These are phyloP conservation scores for Lactarius quietus DNA, from an alignment of 768 basidiomycete genomes.

Conservation along the genomic window DNA sequence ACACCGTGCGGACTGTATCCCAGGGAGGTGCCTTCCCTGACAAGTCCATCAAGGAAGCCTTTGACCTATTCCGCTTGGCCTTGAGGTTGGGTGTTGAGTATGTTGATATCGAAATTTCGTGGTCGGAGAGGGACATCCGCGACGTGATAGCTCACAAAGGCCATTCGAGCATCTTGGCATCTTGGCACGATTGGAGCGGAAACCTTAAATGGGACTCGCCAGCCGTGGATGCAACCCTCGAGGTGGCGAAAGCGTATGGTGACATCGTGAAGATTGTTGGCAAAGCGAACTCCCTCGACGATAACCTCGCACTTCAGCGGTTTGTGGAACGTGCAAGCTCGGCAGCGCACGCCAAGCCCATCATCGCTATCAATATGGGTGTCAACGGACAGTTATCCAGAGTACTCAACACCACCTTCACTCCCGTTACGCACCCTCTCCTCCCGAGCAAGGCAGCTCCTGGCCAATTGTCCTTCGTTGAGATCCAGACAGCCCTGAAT, in stretches of 20 bases:
- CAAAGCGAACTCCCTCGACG: constrained; percentile 67
- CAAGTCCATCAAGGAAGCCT: constrained; percentile 61
- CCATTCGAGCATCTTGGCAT: constrained; percentile 77
- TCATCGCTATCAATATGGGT: constrained; percentile 96
- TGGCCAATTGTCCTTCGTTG: constrained; percentile 84
- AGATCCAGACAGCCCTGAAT: constrained; percentile 80
- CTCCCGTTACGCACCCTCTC: constrained; percentile 85
- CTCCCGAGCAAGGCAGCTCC: constrained; percentile 88
- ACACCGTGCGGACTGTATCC: constrained; percentile 80
- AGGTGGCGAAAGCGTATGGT: constrained; percentile 59
- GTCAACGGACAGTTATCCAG: constrained; percentile 85
- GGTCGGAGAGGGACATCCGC: constrained; percentile 58
- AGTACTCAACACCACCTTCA: constrained; percentile 80
- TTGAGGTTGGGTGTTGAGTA: constrained; percentile 87
- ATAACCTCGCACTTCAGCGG: constrained; percentile 74
- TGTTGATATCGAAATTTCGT: constrained; percentile 84
- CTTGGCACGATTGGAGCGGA: constrained; percentile 95
- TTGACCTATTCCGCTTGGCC: constrained; percentile 73
- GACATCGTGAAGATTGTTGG: constrained; percentile 94
- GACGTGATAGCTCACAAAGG: constrained; percentile 63
- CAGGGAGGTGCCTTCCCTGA: constrained; percentile 95
- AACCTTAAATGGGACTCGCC: constrained; percentile 74
- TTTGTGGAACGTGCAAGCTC: constrained; percentile 55
- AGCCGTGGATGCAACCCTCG: constrained; percentile 64
- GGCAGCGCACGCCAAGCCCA: constrained; percentile 60